Evolutionary conservation across 768 basidiomycete genomes (phyloP), one percentile per base, ranked within the genome.

Genomic region (Pulveroboletus sp.): DNA sequence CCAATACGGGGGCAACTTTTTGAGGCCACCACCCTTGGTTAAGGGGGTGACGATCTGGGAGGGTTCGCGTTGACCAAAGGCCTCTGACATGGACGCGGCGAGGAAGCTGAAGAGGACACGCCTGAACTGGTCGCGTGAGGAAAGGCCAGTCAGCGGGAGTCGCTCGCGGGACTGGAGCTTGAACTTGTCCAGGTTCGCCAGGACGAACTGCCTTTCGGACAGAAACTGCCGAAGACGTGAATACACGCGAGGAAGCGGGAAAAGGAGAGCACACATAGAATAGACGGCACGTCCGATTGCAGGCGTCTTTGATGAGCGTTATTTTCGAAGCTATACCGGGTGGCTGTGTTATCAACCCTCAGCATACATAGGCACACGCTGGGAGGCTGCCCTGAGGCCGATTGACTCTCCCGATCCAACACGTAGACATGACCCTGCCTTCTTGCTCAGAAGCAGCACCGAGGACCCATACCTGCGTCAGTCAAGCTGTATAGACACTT

Each of bases 1-100:
- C 90, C 92, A 96, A 64, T 95, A 95, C 0, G 93, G 88, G 35
- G 84, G 72, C 44, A 87, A 78, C 65, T 92, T 91, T 64, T 87
- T 86, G 51, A 96, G 73, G 11, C 83, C 84, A 32, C 62, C 62
- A 44, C 58, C 37, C 19, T 20, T 40, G 30, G 51, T 9, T 13
- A 31, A 30, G 2, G 59, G 59, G 4, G 59, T 49, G 36, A 53
- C 39, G 46, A 51, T 58, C 22, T 65, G 60, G 16, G 62, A 61
- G n/a, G 58, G 62, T 37, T 60, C 63, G 19, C 65, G 60, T n/a
- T 61, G 56, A 37, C 48, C 49, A 24, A 55, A 39, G 0, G 54
- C 26, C 3, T 51, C 71, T 4, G 72, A 60, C 79, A 82, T 81
- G 39, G 76, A 73, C 0, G 72, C 69, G 35, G 76, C 66, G 42